Evolutionary conservation across 2,329 filamentous ascomycete species (phyloP).

Genomic region (Arthrobotrys conoides): DNA sequence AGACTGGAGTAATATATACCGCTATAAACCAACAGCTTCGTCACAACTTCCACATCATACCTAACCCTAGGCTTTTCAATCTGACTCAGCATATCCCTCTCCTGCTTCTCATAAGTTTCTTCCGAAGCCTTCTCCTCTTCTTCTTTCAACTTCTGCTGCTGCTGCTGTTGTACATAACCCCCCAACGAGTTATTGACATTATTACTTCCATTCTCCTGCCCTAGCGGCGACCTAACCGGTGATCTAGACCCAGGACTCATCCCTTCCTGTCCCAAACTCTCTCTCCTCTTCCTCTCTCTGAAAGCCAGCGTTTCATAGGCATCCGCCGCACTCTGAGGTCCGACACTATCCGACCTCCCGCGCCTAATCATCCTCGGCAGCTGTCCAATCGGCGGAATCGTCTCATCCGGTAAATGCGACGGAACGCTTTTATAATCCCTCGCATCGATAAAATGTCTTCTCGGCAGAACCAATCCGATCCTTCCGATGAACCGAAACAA

Average conservation of each 20-base stretch:
- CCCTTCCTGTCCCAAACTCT: slow-evolving; percentile 71
- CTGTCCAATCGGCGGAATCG: slow-evolving; percentile 88
- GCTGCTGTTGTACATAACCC: slow-evolving; percentile 8
- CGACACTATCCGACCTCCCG: slow-evolving; percentile 87
- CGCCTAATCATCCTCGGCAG: slow-evolving; percentile 84
- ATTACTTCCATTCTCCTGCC: slow-evolving; percentile 65
- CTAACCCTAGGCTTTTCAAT: slow-evolving; percentile 88
- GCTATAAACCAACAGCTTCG: slow-evolving; percentile 93
- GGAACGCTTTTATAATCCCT: slow-evolving; percentile 88
- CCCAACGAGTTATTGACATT: background rate
- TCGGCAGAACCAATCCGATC: slow-evolving; percentile 82
- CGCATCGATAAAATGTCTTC: slow-evolving; percentile 90
- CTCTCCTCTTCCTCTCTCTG: slow-evolving; percentile 78
- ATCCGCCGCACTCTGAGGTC: slow-evolving; percentile 95
- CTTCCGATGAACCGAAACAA: slow-evolving; percentile 88
- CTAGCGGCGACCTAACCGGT: slow-evolving; percentile 64
- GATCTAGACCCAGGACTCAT: slow-evolving; percentile 48
- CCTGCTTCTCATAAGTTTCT: slow-evolving; percentile 68
- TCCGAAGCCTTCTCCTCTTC: slow-evolving; percentile 54
- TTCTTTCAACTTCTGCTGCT: background rate
- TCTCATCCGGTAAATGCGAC: slow-evolving; percentile 79
- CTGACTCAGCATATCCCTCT: slow-evolving; percentile 85
- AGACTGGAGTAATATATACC: slow-evolving; percentile 70
- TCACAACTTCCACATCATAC: slow-evolving; percentile 99
- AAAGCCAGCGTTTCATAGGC: slow-evolving; percentile 96